Evolutionary conservation across 75 land plant species (phyloP).

Genomic region (Picea sitchensis): DNA sequence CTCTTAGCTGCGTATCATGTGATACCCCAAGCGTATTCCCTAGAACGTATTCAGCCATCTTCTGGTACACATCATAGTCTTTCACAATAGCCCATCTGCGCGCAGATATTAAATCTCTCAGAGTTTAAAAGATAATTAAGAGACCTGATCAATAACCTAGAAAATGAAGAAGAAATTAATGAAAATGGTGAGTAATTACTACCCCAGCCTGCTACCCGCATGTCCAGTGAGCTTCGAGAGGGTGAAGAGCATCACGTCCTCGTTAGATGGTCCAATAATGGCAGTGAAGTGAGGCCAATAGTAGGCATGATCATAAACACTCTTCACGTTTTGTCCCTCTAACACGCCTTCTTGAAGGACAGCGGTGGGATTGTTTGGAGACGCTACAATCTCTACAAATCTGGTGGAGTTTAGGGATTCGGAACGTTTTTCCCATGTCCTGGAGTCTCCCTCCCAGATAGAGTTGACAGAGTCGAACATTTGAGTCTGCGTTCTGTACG

Average conservation of each 20-base stretch:
- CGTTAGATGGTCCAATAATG: conserved; percentile 53
- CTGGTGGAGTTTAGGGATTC: background rate
- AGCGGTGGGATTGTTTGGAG: conserved; percentile 86
- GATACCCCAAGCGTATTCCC: background rate
- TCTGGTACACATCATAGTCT: conserved; percentile 37
- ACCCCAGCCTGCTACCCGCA: conserved; percentile 80
- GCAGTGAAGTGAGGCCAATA: conserved; percentile 88
- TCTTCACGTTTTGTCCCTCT: conserved; percentile 14
- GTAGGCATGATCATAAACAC: conserved; percentile 66
- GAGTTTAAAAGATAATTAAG: too few species aligned
- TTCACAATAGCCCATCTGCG: conserved; percentile 73
- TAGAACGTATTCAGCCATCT: conserved; percentile 20
- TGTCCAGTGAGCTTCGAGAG: conserved; percentile 77
- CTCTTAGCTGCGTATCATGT: background rate
- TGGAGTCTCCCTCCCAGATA: conserved; percentile 51
- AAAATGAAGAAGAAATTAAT: too few species aligned
- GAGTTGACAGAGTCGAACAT: conserved; percentile 27
- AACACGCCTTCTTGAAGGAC: conserved; percentile 25
- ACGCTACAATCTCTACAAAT: conserved; percentile 58
- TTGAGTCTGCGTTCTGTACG: conserved; percentile 37
- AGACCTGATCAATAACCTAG: too few species aligned
- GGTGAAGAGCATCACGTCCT: conserved; percentile 76
- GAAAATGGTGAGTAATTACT: background rate
- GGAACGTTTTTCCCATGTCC: conserved; percentile 1
- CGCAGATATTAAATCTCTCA: background rate